Base-by-base conservation (phyloP, 352 stramenopile species). In the Ophiocytium majus region DNA sequence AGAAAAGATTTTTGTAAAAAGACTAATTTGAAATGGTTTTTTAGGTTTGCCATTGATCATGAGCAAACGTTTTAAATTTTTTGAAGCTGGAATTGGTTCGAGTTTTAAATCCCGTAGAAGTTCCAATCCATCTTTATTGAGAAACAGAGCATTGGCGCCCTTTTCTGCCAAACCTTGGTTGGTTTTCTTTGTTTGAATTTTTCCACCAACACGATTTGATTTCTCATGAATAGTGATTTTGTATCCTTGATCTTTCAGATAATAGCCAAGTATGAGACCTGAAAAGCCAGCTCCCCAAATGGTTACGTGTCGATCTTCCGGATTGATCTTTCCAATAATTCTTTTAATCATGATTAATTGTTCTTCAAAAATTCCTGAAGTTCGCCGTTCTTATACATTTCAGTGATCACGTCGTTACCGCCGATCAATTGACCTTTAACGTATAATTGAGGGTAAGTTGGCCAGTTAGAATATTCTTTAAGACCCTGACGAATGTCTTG, bases 391-490 rank as follows among this genome's bases (percentile, higher is more conserved):
- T 97, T 92, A 78, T 95, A 92, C 85, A 99, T 92, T 89, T 99
- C 96, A 90, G 97, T 95, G 34, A 99, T 91, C 89, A 99, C 98
- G 90, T 99, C 97, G 79, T 99, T 91, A 19, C 97, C 97, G 84
- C 97, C 97, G 14, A 99, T 92, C 84, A 99, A 92, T 88, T 99
- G 95, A 74, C 97, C 97, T 49, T 97, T 94, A 33, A 98, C 93
- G 91, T 99, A 99, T 1, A 99, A 88, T 89, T 99, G 90, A 10
- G 97, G 97, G 91, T 96, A 99, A 23, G 97, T 99, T 10, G 96
- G 96, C 97, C 97, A 99, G 91, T 99, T 98, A 10, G 92, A 97
- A 89, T 95, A 98, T 85, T 95, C 94, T 91, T 99, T 99, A 66
- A 99, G 92, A 14, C 95, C 96, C 90, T 99, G 93, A 50, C 97